These are phyloP conservation scores for Microglena sp. DNA, from an alignment of 139 green algal species.

Conservation along the genomic window DNA sequence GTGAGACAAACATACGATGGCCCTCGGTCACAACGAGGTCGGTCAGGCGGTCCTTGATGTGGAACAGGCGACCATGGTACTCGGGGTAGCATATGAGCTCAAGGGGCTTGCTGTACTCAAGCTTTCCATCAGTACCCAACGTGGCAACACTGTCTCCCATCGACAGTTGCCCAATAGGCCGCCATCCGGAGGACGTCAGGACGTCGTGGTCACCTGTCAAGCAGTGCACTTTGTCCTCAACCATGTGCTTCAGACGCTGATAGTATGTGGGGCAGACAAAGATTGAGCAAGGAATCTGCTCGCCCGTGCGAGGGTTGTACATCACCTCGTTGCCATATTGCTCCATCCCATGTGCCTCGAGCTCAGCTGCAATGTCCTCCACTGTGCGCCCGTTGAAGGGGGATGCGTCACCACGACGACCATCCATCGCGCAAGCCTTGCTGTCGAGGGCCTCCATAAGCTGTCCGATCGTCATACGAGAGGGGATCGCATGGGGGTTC, in stretches of 20 bases:
- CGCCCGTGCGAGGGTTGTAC: slow-evolving; percentile 12
- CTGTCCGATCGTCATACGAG: slow-evolving; percentile 98
- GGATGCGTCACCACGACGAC: neutral
- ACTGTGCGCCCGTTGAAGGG: neutral
- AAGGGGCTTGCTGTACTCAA: neutral
- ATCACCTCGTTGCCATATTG: slow-evolving; percentile 10
- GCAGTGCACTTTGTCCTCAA: slow-evolving; percentile 9
- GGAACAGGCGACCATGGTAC: neutral
- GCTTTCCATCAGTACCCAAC: neutral
- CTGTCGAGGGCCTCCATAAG: slow-evolving; percentile 84
- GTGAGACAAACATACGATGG: slow-evolving; percentile 4
- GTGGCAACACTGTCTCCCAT: neutral
- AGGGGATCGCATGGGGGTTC: slow-evolving; percentile 97
- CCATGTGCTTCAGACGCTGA: slow-evolving; percentile 63
- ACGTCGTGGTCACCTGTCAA: slow-evolving; percentile 5
- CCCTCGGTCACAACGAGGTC: neutral
- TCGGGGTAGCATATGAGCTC: neutral
- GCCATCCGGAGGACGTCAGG: neutral
- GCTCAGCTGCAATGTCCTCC: slow-evolving; percentile 7
- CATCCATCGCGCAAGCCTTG: neutral
- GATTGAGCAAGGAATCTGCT: slow-evolving; percentile 33
- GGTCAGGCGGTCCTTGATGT: neutral
- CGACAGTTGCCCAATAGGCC: neutral
- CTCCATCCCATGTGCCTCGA: slow-evolving; percentile 8
- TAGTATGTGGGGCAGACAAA: slow-evolving; percentile 56